A percentile compares a stretch with the other conserved stretches of the same genome.
These are phyloP conservation scores for Scutellaria barbata DNA, from an alignment of 257 asterid species.

Conservation along the genomic window DNA sequence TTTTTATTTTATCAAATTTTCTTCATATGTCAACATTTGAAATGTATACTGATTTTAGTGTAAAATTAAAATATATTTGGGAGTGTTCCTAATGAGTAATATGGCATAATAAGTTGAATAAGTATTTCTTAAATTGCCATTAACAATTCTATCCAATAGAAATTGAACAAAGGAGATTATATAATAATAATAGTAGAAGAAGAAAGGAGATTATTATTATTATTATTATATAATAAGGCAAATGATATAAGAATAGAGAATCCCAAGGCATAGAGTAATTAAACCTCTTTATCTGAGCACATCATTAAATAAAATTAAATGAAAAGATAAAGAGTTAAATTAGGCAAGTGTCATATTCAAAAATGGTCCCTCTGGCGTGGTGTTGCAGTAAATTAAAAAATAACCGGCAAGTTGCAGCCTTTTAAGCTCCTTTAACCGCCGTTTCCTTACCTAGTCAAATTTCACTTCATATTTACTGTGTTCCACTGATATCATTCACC, in stretches of 20 bases:
- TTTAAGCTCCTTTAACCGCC: constrained; percentile 30
- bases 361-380: constrained; percentile 46
- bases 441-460: constrained; percentile 14
- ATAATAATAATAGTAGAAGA: no score
- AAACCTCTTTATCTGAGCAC: constrained; percentile 32
- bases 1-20: no score
- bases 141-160: no score
- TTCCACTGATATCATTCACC: no score
- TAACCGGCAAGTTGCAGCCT: constrained; percentile 30
- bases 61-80: no score
- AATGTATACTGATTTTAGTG: no score
- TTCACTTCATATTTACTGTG: background rate
- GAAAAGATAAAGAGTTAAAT: constrained; percentile 35
- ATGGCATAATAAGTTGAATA: no score
- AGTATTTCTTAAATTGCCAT: no score
- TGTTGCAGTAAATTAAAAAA: constrained; percentile 19
- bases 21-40: no score
- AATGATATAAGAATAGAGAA: background rate
- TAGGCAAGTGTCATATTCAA: constrained; percentile 46
- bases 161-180: no score
- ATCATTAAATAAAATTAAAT: constrained; percentile 42
- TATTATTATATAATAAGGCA: background rate
- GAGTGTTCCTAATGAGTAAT: no score
- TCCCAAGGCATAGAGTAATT: constrained; percentile 37
- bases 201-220: no score